Percentiles rank a stretch among this genome's conserved stretches.
These are phyloP conservation scores for Phaeosphaeria sp. DNA, from an alignment of 2,329 filamentous ascomycete genomes.

Conservation along the genomic window DNA sequence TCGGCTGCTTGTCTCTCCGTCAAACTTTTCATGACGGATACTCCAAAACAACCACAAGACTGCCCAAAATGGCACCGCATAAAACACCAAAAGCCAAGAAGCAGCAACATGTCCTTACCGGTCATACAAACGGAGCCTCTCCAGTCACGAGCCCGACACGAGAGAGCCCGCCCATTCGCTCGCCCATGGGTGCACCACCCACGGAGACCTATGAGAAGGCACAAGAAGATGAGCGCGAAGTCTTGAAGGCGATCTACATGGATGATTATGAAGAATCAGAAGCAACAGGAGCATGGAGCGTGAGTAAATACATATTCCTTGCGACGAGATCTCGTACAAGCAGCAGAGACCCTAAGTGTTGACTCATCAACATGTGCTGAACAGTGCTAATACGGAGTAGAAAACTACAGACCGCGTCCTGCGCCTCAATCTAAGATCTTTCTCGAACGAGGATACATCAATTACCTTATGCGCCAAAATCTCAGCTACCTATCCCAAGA, in stretches of 20 bases:
- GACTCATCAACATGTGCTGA: background rate
- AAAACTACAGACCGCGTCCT: slow-evolving; percentile 82
- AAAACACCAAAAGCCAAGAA: slow-evolving; percentile 54
- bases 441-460: slow-evolving; percentile 73
- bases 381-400: slow-evolving; percentile 48
- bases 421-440: slow-evolving; percentile 77
- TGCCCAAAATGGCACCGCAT: slow-evolving; percentile 54
- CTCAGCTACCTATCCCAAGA: slow-evolving; percentile 90
- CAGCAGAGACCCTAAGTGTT: background rate
- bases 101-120: slow-evolving; percentile 38
- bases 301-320: slow-evolving; percentile 49
- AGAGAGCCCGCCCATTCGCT: slow-evolving; percentile 38
- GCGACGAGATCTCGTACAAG: background rate
- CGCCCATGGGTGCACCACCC: slow-evolving; percentile 44
- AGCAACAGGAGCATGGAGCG: slow-evolving; percentile 82
- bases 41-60: slow-evolving; percentile 43
- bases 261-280: slow-evolving; percentile 84
- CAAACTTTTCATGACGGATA: slow-evolving; percentile 39
- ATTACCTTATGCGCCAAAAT: slow-evolving; percentile 79
- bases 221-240: slow-evolving; percentile 87
- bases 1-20: slow-evolving; percentile 54
- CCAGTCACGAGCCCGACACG: slow-evolving; percentile 32
- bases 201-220: slow-evolving; percentile 77
- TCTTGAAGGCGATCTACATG: slow-evolving; percentile 84
- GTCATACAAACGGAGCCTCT: slow-evolving; percentile 31